phyloP scores from a whole-genome alignment of 805 yeast genomes.

The Cyberlindnera japonica region DNA sequence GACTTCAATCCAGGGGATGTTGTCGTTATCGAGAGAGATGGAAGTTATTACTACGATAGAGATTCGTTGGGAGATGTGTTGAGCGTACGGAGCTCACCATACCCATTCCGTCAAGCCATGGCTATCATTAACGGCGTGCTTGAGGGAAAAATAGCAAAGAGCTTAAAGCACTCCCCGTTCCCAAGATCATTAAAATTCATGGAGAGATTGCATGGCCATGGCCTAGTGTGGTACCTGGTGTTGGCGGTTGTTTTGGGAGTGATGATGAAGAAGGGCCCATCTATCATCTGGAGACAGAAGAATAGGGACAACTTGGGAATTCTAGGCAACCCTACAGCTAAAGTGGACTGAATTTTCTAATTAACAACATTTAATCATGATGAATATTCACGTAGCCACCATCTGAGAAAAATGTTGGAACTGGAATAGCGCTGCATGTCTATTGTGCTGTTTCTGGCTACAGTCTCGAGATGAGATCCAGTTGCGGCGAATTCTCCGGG shows the following conservation, averaged over 20 bases:
- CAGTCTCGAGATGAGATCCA: too few relatives aligned
- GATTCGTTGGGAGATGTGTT: conserved; percentile 34
- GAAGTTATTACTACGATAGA: conserved; percentile 33
- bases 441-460: too few relatives aligned
- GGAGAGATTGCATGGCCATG: conserved; percentile 43
- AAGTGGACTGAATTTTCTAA: conserved; percentile 13
- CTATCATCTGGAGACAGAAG: background rate
- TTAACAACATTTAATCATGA: too few relatives aligned
- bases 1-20: conserved; percentile 50
- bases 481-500: too few relatives aligned
- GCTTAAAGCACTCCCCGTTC: conserved; percentile 43
- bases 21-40: conserved; percentile 43
- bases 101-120: conserved; percentile 11
- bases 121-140: conserved; percentile 9
- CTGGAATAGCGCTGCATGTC: too few relatives aligned
- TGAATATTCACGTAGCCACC: too few relatives aligned
- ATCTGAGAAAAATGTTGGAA: too few relatives aligned
- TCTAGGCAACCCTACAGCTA: conserved; percentile 15
- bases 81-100: conserved; percentile 8
- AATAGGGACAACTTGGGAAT: conserved; percentile 12
- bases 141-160: conserved; percentile 22
- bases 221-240: conserved; percentile 39
- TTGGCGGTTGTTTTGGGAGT: conserved; percentile 1
- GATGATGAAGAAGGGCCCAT: conserved; percentile 2
- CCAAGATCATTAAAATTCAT: conserved; percentile 35